A percentile compares a stretch with the other conserved stretches of the same genome.
These are phyloP conservation scores for Phyllachora maydis DNA, from an alignment of 2,329 filamentous ascomycete genomes.

Conservation along the genomic window DNA sequence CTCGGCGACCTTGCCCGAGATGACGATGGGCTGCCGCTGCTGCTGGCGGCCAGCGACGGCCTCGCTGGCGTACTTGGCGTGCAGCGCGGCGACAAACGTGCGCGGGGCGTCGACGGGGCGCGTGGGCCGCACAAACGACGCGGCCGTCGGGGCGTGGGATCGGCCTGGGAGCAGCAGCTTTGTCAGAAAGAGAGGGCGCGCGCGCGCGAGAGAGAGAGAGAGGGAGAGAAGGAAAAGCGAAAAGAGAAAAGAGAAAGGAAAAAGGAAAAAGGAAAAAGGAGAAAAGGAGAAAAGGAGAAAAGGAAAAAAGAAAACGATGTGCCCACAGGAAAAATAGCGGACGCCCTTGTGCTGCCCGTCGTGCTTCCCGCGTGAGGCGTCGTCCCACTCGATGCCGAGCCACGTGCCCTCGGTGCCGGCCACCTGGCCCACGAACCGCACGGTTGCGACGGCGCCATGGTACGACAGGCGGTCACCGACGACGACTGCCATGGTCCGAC, in stretches of 20 bases:
- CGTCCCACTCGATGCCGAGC: slow-evolving; percentile 96
- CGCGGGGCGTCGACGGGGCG: slow-evolving; percentile 46
- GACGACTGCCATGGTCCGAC: slow-evolving; percentile 15
- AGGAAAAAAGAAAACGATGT: not conserved
- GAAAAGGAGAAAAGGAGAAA: not conserved
- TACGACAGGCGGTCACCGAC: slow-evolving; percentile 69
- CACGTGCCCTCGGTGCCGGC: slow-evolving; percentile 58
- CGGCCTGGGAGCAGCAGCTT: slow-evolving; percentile 26
- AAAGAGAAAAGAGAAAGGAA: no score
- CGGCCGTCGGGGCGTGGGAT: slow-evolving; percentile 45
- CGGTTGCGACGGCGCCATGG: slow-evolving; percentile 56
- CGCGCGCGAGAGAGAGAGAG: no score
- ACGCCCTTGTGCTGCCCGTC: slow-evolving; percentile 62
- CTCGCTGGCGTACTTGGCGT: slow-evolving; percentile 63
- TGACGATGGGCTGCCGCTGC: slow-evolving; percentile 37
- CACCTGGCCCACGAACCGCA: slow-evolving; percentile 65
- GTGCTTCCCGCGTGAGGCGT: slow-evolving; percentile 71
- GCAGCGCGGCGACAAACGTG: slow-evolving; percentile 61
- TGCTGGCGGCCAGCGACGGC: slow-evolving; percentile 11
- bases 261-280: slow-evolving; percentile 6
- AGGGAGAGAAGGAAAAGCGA: no score
- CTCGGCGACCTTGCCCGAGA: slow-evolving; percentile 69
- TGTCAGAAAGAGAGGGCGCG: no score
- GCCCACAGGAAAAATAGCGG: slow-evolving; percentile 65
- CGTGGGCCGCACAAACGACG: slow-evolving; percentile 70